A percentile compares a stretch with the other conserved stretches of the same genome.
phyloP scores from a whole-genome alignment of 495 filamentous ascomycete genomes.

The Cenococcum geophilum region DNA sequence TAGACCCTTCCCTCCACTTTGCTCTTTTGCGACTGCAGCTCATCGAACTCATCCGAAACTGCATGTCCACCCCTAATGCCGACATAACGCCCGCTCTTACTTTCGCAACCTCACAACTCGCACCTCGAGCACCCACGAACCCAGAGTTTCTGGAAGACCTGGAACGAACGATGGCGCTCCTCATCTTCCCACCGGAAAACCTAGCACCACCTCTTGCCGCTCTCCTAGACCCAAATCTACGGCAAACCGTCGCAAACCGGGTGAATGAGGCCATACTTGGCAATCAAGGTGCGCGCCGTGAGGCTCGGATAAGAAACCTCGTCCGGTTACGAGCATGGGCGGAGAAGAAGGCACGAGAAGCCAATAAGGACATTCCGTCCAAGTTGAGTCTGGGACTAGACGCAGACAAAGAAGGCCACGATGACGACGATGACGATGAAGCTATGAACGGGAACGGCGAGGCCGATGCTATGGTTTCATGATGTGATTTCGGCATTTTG shows the following conservation, averaged over 20 bases:
- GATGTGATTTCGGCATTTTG: not conserved
- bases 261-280: conserved; percentile 85
- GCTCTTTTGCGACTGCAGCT: conserved; percentile 84
- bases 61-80: conserved; percentile 54
- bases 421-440: conserved; percentile 9
- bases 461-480: conserved; percentile 12
- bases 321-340: conserved; percentile 80
- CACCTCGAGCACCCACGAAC: conserved; percentile 77
- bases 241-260: conserved; percentile 67
- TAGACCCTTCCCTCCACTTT: conserved; percentile 79
- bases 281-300: conserved; percentile 61
- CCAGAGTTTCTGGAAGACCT: conserved; percentile 77
- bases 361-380: conserved; percentile 68
- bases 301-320: conserved; percentile 73
- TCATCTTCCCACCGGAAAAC: conserved; percentile 68
- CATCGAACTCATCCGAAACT: conserved; percentile 82
- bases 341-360: conserved; percentile 66
- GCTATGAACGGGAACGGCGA: conserved; percentile 10
- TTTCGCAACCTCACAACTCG: conserved; percentile 82
- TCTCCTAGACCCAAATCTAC: conserved; percentile 73
- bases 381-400: conserved; percentile 63
- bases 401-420: conserved; percentile 7
- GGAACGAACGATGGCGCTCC: conserved; percentile 84
- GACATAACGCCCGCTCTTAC: conserved; percentile 77
- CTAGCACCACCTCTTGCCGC: conserved; percentile 68